Evolutionary conservation across 495 filamentous ascomycete genomes (phyloP), one percentile per base, ranked within the genome.

Genomic region (Penicillium samsonianum): DNA sequence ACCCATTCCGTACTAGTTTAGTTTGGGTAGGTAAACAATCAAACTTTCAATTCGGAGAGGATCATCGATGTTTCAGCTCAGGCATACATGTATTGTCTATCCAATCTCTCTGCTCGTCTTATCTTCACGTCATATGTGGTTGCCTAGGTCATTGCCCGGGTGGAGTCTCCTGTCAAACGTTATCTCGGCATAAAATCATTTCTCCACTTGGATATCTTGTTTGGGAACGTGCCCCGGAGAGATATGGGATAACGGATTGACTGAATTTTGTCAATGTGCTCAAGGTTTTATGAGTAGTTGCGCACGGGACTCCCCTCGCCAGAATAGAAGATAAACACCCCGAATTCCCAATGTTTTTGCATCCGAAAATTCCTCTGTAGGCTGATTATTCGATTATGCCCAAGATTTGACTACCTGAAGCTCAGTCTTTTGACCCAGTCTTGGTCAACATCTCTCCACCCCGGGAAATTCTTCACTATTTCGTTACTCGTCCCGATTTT

Each of bases 11-110:
- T 7, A 51, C 22, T 25, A 25, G 23, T 25, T n/a, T 40, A 51
- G 49, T n/a, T 20, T 8, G 17, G 5, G 22, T n/a, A 38, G 16
- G 16, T 19, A 50, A 23, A 37, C 20, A 23, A n/a, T n/a, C n/a
- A n/a, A n/a, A n/a, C n/a, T n/a, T n/a, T n/a, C n/a, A 46, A 28
- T 28, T 25, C 6, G 45, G 45, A 48, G 45, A 48, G n/a, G 35
- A 17, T 38, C 35, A 8, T 38, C 35, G n/a, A 38, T 38, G 35
- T 38, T 37, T 38, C 35, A 38, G 35, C 35, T 38, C 16, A 33
- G 35, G 16, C 35, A n/a, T n/a, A n/a, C n/a, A n/a, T n/a, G n/a
- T 38, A 17, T 8, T 38, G 16, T 37, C 35, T 6, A 16, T 16
- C 33, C 33, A 35, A 38, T 38, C 35, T 38, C 16, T 12, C 16